phyloP scores from a whole-genome alignment of 2,329 filamentous ascomycete genomes.

The Aspergillus sp. region DNA sequence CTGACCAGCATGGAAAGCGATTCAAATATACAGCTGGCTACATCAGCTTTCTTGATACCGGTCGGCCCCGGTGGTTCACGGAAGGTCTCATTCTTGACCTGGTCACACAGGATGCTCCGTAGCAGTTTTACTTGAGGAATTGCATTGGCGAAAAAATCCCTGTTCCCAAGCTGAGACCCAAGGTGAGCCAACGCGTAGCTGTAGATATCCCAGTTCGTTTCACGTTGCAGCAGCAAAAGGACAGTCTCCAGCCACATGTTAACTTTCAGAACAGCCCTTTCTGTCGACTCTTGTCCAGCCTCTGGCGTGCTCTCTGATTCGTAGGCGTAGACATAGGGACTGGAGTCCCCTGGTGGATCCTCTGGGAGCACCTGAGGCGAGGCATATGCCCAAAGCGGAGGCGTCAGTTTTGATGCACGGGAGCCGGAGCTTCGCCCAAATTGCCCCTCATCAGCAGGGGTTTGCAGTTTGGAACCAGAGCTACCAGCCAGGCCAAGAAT shows the following conservation, averaged over 20 bases:
- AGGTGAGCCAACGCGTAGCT: conserved; percentile 81
- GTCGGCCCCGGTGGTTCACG: conserved; percentile 72
- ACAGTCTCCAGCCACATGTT: conserved; percentile 68
- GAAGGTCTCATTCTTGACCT: conserved; percentile 67
- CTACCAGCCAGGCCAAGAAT: conserved; percentile 57
- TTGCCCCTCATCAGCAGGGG: conserved; percentile 12
- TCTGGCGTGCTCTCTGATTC: conserved; percentile 25
- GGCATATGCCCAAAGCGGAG: conserved; percentile 50
- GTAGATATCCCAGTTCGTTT: conserved; percentile 83
- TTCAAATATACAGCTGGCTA: conserved; percentile 81
- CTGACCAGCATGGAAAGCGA: conserved; percentile 78
- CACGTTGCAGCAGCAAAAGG: conserved; percentile 62
- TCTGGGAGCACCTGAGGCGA: conserved; percentile 46
- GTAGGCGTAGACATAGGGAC: conserved; percentile 43
- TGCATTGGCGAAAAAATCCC: conserved; percentile 68
- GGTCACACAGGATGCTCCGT: conserved; percentile 68
- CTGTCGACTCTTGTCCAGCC: conserved; percentile 15
- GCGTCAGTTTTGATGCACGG: conserved; percentile 27
- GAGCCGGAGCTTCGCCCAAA: conserved; percentile 21
- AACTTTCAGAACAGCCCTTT: conserved; percentile 47
- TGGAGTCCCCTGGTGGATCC: conserved; percentile 40
- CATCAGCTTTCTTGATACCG: conserved; percentile 74
- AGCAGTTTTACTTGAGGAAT: conserved; percentile 67
- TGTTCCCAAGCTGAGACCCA: conserved; percentile 80
- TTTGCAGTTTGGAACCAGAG: conserved; percentile 35